phyloP scores from a whole-genome alignment of 768 basidiomycete species.

The Leccinellum luteum region DNA sequence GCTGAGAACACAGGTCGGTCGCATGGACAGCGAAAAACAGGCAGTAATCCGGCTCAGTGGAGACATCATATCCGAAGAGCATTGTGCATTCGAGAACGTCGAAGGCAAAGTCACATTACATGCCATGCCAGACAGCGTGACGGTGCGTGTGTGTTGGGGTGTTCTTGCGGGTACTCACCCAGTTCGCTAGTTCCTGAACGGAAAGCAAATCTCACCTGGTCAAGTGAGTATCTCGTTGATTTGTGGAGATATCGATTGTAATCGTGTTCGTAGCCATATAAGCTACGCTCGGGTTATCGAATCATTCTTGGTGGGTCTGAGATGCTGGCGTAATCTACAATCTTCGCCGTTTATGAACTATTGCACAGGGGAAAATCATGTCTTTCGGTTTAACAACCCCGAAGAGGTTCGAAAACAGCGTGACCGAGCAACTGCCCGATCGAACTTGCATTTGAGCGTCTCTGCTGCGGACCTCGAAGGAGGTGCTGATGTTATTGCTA shows the following conservation, averaged over 20 bases:
- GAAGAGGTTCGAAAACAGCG: conserved; percentile 92
- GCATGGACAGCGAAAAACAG: conserved; percentile 74
- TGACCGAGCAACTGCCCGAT: conserved; percentile 74
- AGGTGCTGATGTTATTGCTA: conserved; percentile 32
- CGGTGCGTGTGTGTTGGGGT: conserved; percentile 47
- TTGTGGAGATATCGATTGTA: conserved; percentile 5
- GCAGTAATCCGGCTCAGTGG: conserved; percentile 93
- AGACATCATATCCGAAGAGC: conserved; percentile 86
- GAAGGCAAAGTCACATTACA: conserved; percentile 84
- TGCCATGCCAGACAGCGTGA: conserved; percentile 76
- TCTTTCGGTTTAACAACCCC: conserved; percentile 96
- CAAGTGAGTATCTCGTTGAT: conserved; percentile 49
- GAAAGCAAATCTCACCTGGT: conserved; percentile 75
- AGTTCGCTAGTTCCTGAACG: conserved; percentile 78
- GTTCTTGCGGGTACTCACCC: conserved; percentile 11
- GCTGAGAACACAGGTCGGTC: conserved; percentile 61
- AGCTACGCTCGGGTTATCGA: conserved; percentile 90
- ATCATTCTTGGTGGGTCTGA: conserved; percentile 80
- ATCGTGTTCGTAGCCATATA: conserved; percentile 52
- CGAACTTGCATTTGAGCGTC: conserved; percentile 62
- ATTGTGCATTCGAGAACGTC: conserved; percentile 86
- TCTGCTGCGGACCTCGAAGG: conserved; percentile 67
- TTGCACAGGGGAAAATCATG: conserved; percentile 85
- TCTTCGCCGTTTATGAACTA: conserved; percentile 4
- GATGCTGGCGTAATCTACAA: background rate